Percentiles rank a stretch among this genome's conserved stretches.
phyloP scores from a whole-genome alignment of 2,329 filamentous ascomycete species.

The Sporothrix schenckii region DNA sequence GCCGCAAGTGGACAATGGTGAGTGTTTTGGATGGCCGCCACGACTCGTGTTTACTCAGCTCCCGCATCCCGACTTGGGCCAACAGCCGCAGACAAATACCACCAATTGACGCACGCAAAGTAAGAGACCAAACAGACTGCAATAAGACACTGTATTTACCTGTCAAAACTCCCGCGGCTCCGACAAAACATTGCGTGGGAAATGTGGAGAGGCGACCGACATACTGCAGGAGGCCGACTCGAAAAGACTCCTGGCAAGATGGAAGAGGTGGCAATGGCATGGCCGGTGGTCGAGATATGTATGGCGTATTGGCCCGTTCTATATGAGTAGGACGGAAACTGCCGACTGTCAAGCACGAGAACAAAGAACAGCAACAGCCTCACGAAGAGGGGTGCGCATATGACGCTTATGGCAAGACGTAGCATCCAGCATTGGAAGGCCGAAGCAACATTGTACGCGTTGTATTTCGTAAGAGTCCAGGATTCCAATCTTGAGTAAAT shows the following conservation, averaged over 20 bases:
- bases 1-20: conserved; percentile 4
- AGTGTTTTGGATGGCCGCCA: conserved; percentile 10
- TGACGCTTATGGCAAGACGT: neutral
- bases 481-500: conserved; percentile 11
- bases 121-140: neutral
- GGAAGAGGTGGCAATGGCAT: neutral
- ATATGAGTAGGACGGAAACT: neutral
- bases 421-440: neutral
- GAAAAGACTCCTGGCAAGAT: neutral
- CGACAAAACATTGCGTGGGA: neutral
- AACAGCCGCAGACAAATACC: conserved; percentile 15
- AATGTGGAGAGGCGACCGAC: neutral
- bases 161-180: too few relatives aligned
- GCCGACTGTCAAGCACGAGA: neutral
- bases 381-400: neutral
- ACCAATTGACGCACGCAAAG: neutral
- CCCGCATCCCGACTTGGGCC: neutral
- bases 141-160: neutral
- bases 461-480: neutral
- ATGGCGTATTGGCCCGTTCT: neutral
- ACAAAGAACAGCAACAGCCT: neutral
- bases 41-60: conserved; percentile 28
- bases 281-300: neutral
- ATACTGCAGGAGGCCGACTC: neutral
- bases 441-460: neutral